A percentile compares a stretch with the other conserved stretches of the same genome.
These are phyloP conservation scores for Pseudonitzschia multiseries DNA, from an alignment of 108 stramenopile genomes.

Conservation along the genomic window DNA sequence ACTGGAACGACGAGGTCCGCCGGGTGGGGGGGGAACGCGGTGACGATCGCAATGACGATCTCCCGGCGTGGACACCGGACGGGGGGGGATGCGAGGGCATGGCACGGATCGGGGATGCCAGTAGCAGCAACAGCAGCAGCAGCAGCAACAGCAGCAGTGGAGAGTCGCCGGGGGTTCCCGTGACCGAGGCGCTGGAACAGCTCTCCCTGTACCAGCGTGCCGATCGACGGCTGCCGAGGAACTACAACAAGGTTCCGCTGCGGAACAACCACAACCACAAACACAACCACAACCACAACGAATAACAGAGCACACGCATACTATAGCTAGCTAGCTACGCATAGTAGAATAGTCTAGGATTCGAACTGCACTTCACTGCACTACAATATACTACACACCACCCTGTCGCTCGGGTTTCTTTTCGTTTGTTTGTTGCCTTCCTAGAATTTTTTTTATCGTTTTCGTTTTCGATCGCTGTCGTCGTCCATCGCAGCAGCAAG, in stretches of 20 bases:
- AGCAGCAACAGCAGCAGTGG: neutral
- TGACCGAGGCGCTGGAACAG: constrained; percentile 9
- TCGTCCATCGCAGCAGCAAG: neutral
- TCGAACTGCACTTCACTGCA: no score
- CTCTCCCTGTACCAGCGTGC: constrained; percentile 2
- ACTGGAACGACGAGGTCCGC: constrained; percentile 53
- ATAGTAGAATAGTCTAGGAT: no score
- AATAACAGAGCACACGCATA: no score
- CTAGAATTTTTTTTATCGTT: neutral
- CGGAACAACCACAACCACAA: neutral
- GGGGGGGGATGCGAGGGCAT: constrained; percentile 68
- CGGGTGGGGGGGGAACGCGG: constrained; percentile 24
- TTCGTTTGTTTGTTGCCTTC: neutral
- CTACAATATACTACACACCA: neutral
- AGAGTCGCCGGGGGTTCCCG: neutral
- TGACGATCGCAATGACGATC: constrained; percentile 1
- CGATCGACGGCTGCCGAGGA: constrained; percentile 12
- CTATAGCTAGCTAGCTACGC: no score
- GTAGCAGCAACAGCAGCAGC: neutral
- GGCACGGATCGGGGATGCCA: neutral
- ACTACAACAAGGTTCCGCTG: neutral
- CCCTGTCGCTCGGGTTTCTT: neutral
- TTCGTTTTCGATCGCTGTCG: constrained; percentile 15
- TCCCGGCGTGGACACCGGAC: constrained; percentile 53
- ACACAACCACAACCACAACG: neutral